Evolutionary conservation across 352 stramenopile species (phyloP).

Genomic region (Pythium brachiatum): DNA sequence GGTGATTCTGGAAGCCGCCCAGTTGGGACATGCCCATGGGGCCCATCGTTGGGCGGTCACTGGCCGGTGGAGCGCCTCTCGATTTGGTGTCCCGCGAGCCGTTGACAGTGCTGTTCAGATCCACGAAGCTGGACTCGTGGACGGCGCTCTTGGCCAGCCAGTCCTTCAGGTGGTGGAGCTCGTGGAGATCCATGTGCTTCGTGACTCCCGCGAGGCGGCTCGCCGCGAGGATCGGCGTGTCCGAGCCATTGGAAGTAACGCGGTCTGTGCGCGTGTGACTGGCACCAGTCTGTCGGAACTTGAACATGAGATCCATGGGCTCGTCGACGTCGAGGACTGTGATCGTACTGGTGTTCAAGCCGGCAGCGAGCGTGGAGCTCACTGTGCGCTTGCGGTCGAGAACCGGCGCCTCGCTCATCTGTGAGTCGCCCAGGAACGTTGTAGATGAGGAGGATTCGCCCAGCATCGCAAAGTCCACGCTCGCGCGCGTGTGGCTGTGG

Average conservation of each 20-base stretch:
- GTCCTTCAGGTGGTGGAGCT: slow-evolving; percentile 1
- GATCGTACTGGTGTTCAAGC: not conserved
- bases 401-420: not conserved
- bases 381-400: not conserved
- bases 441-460: not conserved
- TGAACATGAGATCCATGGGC: not conserved
- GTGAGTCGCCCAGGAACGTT: not conserved
- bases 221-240: not conserved
- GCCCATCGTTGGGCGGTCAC: not conserved
- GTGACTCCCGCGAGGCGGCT: not conserved
- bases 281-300: too few species aligned
- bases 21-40: slow-evolving; percentile 1
- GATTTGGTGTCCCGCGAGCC: not conserved
- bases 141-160: slow-evolving; percentile 7
- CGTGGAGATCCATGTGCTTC: slow-evolving; percentile 1
- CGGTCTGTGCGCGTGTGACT: not conserved
- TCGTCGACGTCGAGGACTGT: not conserved
- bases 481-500: too few species aligned
- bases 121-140: not conserved
- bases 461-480: not conserved
- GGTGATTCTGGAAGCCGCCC: not conserved
- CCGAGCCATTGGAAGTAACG: not conserved
- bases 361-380: not conserved
- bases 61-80: not conserved
- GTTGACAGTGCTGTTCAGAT: not conserved